phyloP scores from a whole-genome alignment of 495 filamentous ascomycete species.

The Aspergillus affinis region DNA sequence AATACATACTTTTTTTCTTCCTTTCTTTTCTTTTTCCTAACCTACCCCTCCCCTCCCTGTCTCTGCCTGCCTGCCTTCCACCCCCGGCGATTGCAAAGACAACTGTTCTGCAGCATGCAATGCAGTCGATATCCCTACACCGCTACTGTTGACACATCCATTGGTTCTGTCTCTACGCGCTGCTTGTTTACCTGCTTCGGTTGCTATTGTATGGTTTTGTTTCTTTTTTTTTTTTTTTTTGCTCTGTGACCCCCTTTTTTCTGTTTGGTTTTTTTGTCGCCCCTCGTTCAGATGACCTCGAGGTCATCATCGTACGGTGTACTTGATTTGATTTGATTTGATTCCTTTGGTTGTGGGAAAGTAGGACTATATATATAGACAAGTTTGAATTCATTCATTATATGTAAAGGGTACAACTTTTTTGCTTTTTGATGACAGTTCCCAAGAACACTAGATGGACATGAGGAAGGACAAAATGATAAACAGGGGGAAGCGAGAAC shows the following conservation, averaged over 20 bases:
- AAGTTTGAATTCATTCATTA: neutral
- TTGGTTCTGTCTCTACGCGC: conserved; percentile 1
- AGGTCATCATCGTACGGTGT: too few species aligned
- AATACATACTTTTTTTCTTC: too few species aligned
- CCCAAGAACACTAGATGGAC: neutral
- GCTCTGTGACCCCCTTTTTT: too few species aligned
- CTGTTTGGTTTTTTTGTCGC: too few species aligned
- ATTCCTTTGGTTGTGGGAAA: too few species aligned
- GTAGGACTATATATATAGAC: neutral
- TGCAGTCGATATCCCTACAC: conserved; percentile 10
- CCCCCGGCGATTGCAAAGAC: neutral
- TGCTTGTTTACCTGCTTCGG: neutral
- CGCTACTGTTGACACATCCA: conserved; percentile 16
- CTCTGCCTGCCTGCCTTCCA: neutral
- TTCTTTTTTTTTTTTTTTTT: neutral
- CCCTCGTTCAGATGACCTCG: too few species aligned
- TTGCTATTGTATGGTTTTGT: neutral
- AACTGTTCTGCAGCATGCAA: neutral
- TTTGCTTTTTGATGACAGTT: neutral
- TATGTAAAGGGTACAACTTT: neutral
- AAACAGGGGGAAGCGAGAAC: too few species aligned
- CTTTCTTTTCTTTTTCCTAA: too few species aligned
- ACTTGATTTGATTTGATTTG: too few species aligned
- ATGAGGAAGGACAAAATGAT: neutral
- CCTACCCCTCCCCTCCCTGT: neutral